These are phyloP conservation scores for Russula brevipes DNA, from an alignment of 768 basidiomycete species.

Conservation along the genomic window DNA sequence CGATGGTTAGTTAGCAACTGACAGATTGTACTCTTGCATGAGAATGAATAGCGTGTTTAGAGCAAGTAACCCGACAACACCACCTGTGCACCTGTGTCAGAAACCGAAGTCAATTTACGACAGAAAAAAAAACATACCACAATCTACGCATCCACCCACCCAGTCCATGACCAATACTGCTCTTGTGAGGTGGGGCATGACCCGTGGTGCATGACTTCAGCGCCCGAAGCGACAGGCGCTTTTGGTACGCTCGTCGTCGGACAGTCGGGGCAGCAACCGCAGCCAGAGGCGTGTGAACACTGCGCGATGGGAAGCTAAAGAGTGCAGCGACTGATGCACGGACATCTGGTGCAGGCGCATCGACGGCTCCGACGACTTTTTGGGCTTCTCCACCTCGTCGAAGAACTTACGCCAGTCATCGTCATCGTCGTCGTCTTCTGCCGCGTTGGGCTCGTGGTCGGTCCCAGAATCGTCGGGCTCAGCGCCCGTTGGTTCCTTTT, in stretches of 20 bases:
- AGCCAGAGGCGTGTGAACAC: slow-evolving; percentile 84
- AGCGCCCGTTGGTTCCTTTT: slow-evolving; percentile 29
- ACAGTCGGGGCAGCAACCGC: slow-evolving; percentile 57
- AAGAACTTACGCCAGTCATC: slow-evolving; percentile 77
- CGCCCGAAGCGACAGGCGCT: slow-evolving; percentile 47
- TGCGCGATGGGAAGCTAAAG: slow-evolving; percentile 68
- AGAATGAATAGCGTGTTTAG: slow-evolving; percentile 88
- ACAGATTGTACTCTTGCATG: slow-evolving; percentile 93
- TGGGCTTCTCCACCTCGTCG: slow-evolving; percentile 47
- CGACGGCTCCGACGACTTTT: slow-evolving; percentile 36
- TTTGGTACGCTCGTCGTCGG: slow-evolving; percentile 33
- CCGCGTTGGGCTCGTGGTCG: slow-evolving; percentile 34
- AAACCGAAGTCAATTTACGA: not conserved
- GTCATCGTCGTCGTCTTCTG: slow-evolving; percentile 35
- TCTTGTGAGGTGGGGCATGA: slow-evolving; percentile 77
- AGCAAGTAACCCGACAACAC: slow-evolving; percentile 78
- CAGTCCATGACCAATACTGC: slow-evolving; percentile 87
- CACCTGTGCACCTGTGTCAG: slow-evolving; percentile 45
- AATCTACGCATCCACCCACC: slow-evolving; percentile 78
- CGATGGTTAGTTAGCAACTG: slow-evolving; percentile 31
- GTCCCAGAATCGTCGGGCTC: slow-evolving; percentile 28
- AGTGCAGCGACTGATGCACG: slow-evolving; percentile 71
- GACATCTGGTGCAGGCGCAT: slow-evolving; percentile 60
- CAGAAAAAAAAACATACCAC: slow-evolving; percentile 44
- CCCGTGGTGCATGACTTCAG: slow-evolving; percentile 81